A percentile compares a stretch with the other conserved stretches of the same genome.
phyloP scores from a whole-genome alignment of 441 rosid genomes.

The Omphalea diandra region DNA sequence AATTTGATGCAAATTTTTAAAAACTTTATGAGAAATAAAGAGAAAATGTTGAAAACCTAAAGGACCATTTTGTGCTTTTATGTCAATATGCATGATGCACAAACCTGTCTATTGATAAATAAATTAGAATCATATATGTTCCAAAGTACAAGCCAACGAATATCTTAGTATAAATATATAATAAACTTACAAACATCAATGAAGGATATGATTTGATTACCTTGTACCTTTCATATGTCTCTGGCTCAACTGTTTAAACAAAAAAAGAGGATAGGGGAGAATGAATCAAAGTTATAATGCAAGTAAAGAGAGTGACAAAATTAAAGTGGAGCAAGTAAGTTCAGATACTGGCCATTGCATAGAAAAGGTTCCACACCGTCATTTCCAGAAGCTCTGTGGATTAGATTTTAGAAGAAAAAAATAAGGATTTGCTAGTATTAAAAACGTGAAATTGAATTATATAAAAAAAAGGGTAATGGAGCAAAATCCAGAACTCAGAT shows the following conservation, averaged over 20 bases:
- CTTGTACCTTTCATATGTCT: slow-evolving; percentile 71
- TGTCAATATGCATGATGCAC: not conserved
- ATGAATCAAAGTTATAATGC: slow-evolving; percentile 19
- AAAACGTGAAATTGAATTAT: too few relatives aligned
- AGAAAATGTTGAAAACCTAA: not conserved
- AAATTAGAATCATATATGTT: not conserved
- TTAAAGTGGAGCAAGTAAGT: slow-evolving; percentile 11
- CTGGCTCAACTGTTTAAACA: slow-evolving; percentile 57
- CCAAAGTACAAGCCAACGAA: not conserved
- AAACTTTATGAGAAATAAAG: not conserved
- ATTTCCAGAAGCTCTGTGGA: slow-evolving; percentile 73
- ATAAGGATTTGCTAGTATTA: too few relatives aligned
- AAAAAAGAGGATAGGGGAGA: slow-evolving; percentile 4
- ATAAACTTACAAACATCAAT: not conserved
- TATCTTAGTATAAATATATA: too few relatives aligned
- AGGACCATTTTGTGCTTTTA: not conserved
- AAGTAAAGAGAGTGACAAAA: slow-evolving; percentile 9
- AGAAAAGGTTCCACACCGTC: slow-evolving; percentile 50
- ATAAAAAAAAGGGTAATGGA: not conserved
- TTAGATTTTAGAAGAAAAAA: slow-evolving; percentile 14
- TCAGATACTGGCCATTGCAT: slow-evolving; percentile 62
- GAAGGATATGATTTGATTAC: slow-evolving; percentile 32
- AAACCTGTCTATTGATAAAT: not conserved
- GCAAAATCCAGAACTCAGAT: not conserved
- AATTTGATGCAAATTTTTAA: not conserved